A percentile compares a stretch with the other conserved stretches of the same genome.
These are phyloP conservation scores for Aspergillus homomorphus DNA, from an alignment of 495 filamentous ascomycete species.

Conservation along the genomic window DNA sequence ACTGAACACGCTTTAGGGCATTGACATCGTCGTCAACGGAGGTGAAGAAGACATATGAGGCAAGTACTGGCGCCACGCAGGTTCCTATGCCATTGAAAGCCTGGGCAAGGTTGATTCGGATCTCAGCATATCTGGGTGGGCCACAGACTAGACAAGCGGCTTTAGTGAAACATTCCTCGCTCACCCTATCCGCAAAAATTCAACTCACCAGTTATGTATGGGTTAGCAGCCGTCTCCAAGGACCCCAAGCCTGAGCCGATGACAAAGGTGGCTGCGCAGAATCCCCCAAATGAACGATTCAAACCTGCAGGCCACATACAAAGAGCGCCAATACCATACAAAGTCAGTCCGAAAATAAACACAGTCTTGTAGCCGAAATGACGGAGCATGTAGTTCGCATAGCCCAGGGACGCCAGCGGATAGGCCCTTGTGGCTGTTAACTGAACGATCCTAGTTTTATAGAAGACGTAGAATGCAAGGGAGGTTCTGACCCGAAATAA, in stretches of 20 bases:
- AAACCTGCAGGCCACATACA: conserved; percentile 55
- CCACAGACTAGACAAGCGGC: conserved; percentile 40
- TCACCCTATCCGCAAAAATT: not conserved
- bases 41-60: conserved; percentile 65
- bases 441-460: not conserved
- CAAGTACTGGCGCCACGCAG: conserved; percentile 63
- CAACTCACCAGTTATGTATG: conserved; percentile 48
- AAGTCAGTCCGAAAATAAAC: conserved; percentile 50
- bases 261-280: conserved; percentile 58
- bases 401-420: conserved; percentile 57
- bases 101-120: conserved; percentile 65
- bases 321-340: conserved; percentile 54
- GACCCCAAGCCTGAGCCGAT: conserved; percentile 54
- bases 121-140: conserved; percentile 49
- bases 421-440: conserved; percentile 40
- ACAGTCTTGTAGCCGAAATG: conserved; percentile 52
- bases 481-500: conserved; percentile 42
- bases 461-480: not conserved
- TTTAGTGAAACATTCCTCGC: conserved; percentile 1
- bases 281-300: conserved; percentile 55
- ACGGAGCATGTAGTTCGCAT: conserved; percentile 55
- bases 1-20: conserved; percentile 60
- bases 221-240: conserved; percentile 56
- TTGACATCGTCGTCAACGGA: conserved; percentile 46
- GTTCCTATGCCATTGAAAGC: conserved; percentile 66